These are phyloP conservation scores for Pistacia atlantica DNA, from an alignment of 345 rosid genomes.

Conservation along the genomic window DNA sequence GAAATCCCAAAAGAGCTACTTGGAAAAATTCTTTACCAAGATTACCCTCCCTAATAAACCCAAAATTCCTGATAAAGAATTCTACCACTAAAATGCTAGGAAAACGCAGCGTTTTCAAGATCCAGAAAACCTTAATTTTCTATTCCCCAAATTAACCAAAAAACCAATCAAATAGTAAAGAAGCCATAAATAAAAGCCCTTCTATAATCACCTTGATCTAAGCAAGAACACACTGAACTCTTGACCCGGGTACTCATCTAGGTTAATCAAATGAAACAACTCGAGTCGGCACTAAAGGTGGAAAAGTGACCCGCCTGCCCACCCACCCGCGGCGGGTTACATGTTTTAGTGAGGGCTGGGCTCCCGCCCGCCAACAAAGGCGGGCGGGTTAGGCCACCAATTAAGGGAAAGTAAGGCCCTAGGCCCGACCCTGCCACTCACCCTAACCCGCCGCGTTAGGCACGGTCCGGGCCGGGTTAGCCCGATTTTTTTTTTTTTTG, in stretches of 20 bases:
- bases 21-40: slow-evolving; percentile 4
- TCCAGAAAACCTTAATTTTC: slow-evolving; percentile 6
- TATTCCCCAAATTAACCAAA: background rate
- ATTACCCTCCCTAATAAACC: background rate
- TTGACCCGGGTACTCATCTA: slow-evolving; percentile 69
- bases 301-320: no score
- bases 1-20: background rate
- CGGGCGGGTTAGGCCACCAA: no score
- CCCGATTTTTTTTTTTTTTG: no score
- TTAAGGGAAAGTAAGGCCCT: no score
- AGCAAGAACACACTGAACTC: slow-evolving; percentile 89
- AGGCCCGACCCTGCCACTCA: no score
- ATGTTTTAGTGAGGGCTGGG: no score
- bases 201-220: slow-evolving; percentile 30
- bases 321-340: no score
- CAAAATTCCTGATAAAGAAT: slow-evolving; percentile 26
- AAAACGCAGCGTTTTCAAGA: slow-evolving; percentile 29
- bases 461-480: no score
- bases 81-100: slow-evolving; percentile 2
- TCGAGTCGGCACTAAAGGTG: slow-evolving; percentile 70
- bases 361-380: no score
- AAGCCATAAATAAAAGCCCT: slow-evolving; percentile 3
- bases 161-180: background rate
- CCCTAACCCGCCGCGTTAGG: no score
- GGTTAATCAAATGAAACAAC: slow-evolving; percentile 81